Evolutionary conservation across 1,139 yeast genomes (phyloP).

Genomic region (Arxiozyma bovina): DNA sequence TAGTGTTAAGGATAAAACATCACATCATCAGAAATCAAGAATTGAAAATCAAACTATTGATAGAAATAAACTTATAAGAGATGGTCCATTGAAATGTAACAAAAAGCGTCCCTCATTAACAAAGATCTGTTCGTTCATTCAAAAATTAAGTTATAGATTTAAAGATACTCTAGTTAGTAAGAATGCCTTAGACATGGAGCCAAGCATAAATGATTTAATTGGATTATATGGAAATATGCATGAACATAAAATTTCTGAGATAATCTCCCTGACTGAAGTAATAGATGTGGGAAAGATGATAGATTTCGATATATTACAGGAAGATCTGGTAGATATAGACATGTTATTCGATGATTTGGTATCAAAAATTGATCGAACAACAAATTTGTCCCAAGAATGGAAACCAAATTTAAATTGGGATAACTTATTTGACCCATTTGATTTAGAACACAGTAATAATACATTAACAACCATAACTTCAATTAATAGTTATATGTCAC

Average conservation of each 20-base stretch:
- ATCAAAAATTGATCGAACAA: conserved; percentile 3
- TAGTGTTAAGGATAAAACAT: background rate
- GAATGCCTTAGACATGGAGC: background rate
- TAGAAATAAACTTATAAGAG: background rate
- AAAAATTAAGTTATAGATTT: background rate
- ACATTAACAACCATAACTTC: background rate
- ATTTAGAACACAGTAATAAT: too few species aligned
- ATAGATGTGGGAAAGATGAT: conserved; percentile 2
- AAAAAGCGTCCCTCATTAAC: background rate
- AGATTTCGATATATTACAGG: conserved; percentile 5
- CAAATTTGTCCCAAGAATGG: background rate
- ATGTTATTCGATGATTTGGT: conserved; percentile 23
- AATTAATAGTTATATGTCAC: background rate
- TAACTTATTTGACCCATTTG: background rate
- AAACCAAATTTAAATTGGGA: background rate
- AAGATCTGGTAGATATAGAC: conserved; percentile 22
- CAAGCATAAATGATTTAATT: background rate
- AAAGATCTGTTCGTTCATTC: conserved; percentile 1
- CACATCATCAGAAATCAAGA: background rate
- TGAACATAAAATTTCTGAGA: background rate
- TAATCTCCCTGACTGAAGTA: background rate
- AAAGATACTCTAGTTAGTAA: background rate
- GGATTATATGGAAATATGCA: background rate
- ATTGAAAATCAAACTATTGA: background rate
- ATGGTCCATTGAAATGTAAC: background rate